Conservation (phyloP, 768 basidiomycete genomes). For the Tulasnella calospora region DNA sequence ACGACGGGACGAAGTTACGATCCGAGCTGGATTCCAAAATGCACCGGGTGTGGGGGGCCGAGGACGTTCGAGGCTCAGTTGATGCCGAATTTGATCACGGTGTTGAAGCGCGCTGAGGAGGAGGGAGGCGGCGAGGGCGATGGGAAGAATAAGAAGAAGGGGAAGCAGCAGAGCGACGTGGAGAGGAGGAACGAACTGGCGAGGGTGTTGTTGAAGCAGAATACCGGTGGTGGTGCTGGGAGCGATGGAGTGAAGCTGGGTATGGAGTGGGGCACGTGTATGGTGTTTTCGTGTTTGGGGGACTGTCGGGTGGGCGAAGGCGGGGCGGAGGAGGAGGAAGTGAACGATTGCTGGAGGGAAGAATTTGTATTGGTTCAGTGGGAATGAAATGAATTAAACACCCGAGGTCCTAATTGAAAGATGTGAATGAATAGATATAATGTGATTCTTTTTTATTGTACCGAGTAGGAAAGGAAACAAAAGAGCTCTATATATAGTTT, state of each 20-base stretch:
- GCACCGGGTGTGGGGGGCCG: conserved; percentile 58
- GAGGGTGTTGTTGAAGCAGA: conserved; percentile 46
- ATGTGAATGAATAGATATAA: neutral
- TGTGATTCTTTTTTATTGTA: neutral
- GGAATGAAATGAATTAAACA: conserved; percentile 43
- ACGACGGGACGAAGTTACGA: conserved; percentile 49
- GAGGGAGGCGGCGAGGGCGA: too few relatives aligned
- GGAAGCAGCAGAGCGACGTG: conserved; percentile 50
- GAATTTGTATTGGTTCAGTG: conserved; percentile 72
- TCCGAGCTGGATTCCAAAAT: conserved; percentile 53
- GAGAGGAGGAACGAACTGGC: conserved; percentile 63
- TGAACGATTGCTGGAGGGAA: conserved; percentile 57
- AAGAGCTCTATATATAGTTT: neutral
- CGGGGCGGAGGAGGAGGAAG: conserved; percentile 33
- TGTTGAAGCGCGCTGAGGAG: conserved; percentile 44
- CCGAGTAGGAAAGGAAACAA: neutral
- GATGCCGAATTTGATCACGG: conserved; percentile 88
- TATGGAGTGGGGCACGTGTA: conserved; percentile 93
- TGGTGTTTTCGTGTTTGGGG: conserved; percentile 80
- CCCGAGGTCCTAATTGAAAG: neutral
- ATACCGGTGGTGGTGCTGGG: conserved; percentile 33
- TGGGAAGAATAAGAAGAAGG: too few relatives aligned
- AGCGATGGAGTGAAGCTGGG: conserved; percentile 45
- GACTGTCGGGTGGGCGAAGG: conserved; percentile 56
- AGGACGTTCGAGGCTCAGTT: conserved; percentile 90